phyloP scores from a whole-genome alignment of 805 yeast genomes.

The Clavispora fructus region DNA sequence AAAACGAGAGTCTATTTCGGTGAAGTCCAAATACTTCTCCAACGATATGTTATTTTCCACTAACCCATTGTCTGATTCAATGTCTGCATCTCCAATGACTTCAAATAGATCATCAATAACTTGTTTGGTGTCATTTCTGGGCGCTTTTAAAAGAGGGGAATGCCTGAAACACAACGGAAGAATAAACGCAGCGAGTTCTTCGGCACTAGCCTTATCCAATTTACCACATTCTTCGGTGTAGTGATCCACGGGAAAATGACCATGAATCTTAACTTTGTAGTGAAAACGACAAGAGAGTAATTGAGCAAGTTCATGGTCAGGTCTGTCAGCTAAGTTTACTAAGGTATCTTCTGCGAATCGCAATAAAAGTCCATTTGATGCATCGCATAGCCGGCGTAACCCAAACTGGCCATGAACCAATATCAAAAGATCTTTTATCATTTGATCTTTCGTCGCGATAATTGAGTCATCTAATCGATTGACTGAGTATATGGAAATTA shows the following conservation, averaged over 20 bases:
- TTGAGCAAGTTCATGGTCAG: conserved; percentile 68
- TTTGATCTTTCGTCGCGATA: conserved; percentile 19
- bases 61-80: conserved; percentile 36
- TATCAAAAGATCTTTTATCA: conserved; percentile 41
- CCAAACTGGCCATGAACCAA: conserved; percentile 75
- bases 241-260: conserved; percentile 65
- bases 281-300: conserved; percentile 76
- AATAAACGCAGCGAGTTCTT: conserved; percentile 42
- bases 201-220: conserved; percentile 25
- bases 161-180: conserved; percentile 51
- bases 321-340: conserved; percentile 40
- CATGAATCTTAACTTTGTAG: conserved; percentile 52
- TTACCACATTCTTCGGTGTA: conserved; percentile 26
- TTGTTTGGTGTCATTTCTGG: conserved; percentile 66
- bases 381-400: conserved; percentile 59
- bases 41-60: conserved; percentile 43
- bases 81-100: conserved; percentile 62
- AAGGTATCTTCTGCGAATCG: conserved; percentile 52
- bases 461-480: conserved; percentile 1
- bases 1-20: conserved; percentile 38
- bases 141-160: conserved; percentile 54
- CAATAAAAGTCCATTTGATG: conserved; percentile 58
- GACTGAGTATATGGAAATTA: conserved; percentile 35
- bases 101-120: conserved; percentile 69
- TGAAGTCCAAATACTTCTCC: conserved; percentile 42